These are phyloP conservation scores for Leishmania lainsoni DNA, from an alignment of 208 protist genomes.

Conservation along the genomic window DNA sequence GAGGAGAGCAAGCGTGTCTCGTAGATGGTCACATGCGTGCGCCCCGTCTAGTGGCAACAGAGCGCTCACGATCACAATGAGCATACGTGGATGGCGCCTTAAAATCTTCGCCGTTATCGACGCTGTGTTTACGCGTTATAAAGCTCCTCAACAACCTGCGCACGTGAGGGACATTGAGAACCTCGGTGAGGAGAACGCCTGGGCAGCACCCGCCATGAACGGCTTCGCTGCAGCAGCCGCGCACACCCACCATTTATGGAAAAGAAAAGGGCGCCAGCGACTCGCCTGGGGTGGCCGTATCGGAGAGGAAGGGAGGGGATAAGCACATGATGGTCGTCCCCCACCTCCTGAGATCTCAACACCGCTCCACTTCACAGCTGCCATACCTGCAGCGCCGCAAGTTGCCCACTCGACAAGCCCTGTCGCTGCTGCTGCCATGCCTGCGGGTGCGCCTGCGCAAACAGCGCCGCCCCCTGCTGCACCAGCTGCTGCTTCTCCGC, in stretches of 20 bases:
- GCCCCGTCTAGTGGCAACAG: background rate
- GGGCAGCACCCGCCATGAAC: background rate
- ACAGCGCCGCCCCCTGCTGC: conserved; percentile 32
- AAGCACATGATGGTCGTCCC: background rate
- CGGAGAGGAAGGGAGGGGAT: background rate
- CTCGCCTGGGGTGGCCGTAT: background rate
- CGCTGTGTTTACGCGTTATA: background rate
- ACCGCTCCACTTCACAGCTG: conserved; percentile 23
- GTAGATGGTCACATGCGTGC: background rate
- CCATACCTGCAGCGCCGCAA: conserved; percentile 34
- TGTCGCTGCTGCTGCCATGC: conserved; percentile 39
- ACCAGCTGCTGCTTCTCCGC: conserved; percentile 57
- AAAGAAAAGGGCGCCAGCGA: background rate
- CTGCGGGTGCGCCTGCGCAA: conserved; percentile 28
- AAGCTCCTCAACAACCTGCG: background rate
- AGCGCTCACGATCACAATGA: too few species aligned
- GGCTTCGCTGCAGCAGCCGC: background rate
- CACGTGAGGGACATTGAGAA: background rate
- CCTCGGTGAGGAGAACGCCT: background rate
- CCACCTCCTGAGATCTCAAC: background rate
- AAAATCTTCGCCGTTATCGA: background rate
- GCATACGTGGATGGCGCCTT: background rate
- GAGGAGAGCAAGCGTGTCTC: background rate
- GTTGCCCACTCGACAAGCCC: conserved; percentile 38
- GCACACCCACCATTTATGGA: background rate